Percentiles rank a stretch among this genome's conserved stretches.
Evolutionary conservation across 306 rosid genomes (phyloP).

Genomic region (Lablab purpureus): DNA sequence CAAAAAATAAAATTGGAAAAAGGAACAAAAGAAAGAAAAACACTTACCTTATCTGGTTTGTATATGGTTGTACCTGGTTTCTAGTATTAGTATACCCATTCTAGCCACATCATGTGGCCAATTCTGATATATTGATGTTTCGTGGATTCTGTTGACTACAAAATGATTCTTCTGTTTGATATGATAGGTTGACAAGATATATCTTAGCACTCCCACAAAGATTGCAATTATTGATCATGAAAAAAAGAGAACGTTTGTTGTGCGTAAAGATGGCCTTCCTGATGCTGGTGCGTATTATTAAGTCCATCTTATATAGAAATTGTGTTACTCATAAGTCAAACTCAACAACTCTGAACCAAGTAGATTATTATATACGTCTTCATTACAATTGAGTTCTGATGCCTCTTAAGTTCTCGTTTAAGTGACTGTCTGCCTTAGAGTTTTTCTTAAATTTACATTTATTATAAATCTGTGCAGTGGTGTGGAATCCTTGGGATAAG

Average conservation of each 20-base stretch:
- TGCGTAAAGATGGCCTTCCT: constrained; percentile 98
- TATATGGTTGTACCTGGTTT: not conserved
- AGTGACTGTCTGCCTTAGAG: not conserved
- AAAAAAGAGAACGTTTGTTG: constrained; percentile 91
- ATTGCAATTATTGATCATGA: constrained; percentile 97
- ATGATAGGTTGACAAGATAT: constrained; percentile 89
- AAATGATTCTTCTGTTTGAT: constrained; percentile 36
- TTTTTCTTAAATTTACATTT: not conserved
- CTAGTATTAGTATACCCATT: not conserved
- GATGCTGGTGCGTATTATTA: constrained; percentile 85
- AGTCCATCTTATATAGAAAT: constrained; percentile 28
- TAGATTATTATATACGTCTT: constrained; percentile 5
- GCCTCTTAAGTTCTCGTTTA: not conserved
- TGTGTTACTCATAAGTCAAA: constrained; percentile 1
- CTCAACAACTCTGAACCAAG: constrained; percentile 19
- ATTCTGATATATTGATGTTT: constrained; percentile 38
- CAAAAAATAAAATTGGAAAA: not conserved
- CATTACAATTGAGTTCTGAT: constrained; percentile 27
- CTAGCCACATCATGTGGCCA: constrained; percentile 21
- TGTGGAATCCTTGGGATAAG: constrained; percentile 99
- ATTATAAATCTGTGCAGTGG: constrained; percentile 64
- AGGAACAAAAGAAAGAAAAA: not conserved
- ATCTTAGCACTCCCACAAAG: constrained; percentile 94
- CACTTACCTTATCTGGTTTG: not conserved
- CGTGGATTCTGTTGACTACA: constrained; percentile 15